phyloP scores from a whole-genome alignment of 106 monocot species.

The Dendrobium nobile region DNA sequence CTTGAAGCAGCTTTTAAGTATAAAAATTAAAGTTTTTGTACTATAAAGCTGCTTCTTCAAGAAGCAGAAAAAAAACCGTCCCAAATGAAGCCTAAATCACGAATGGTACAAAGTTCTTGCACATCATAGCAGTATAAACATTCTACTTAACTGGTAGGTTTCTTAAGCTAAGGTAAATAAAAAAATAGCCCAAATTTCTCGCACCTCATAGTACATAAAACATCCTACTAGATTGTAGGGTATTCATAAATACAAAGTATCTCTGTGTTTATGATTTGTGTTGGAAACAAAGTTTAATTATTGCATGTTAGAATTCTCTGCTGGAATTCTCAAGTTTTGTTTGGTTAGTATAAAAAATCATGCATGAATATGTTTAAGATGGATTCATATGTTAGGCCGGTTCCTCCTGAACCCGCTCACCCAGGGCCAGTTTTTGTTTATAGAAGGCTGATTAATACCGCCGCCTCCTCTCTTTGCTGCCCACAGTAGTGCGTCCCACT shows the following conservation, averaged over 20 bases:
- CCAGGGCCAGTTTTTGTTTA: too few species aligned
- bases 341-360: background rate
- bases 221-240: background rate
- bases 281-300: background rate
- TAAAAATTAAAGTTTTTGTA: too few species aligned
- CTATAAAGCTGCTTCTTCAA: too few species aligned
- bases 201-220: background rate
- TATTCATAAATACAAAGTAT: background rate
- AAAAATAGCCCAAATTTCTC: background rate
- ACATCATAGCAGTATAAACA: background rate
- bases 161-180: background rate
- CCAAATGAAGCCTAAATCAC: too few species aligned
- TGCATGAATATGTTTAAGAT: background rate
- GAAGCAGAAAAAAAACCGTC: too few species aligned
- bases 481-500: too few species aligned
- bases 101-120: background rate
- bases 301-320: background rate
- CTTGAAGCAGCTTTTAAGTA: too few species aligned
- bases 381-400: background rate
- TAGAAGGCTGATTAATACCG: too few species aligned
- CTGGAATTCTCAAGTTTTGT: too few species aligned
- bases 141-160: background rate
- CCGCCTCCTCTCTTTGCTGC: too few species aligned
- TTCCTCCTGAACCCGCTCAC: too few species aligned
- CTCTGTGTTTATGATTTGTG: background rate